Evolutionary conservation across 352 stramenopile genomes (phyloP), one percentile per base, ranked within the genome.

Genomic region (Phytophthora constricta): DNA sequence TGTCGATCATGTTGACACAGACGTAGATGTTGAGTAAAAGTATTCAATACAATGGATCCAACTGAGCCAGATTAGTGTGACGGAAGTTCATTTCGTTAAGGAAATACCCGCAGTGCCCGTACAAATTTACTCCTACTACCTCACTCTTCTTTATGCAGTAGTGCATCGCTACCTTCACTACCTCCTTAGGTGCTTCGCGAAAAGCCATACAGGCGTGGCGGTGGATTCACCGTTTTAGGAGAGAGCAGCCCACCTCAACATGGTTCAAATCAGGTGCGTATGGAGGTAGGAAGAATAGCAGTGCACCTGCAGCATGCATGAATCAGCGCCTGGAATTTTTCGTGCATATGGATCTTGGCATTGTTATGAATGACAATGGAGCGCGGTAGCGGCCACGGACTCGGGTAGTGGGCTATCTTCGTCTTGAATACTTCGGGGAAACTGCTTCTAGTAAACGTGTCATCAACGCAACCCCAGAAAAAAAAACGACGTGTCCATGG

Each of bases 321-420:
- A 51, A 14, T 11, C 41, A 45, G n/a, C n/a, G n/a, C n/a, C 42
- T 64, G 42, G 17, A 64, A 7, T 13, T 65, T 13, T 17, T n/a
- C 34, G 48, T 53, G 45, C 68, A 76, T 72, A 19, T 76, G 72
- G 17, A 74, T 80, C 17, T 70, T 70, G 14, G 63, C 68, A n/a
- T 80, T 72, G 57, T 76, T 59, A 0, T 74, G 16, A 22, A 74
- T 55, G 3, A 74, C 61, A 52, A 76, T 76, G 2, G 53, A 80
- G 25, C 56, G 48, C 2, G 72, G 64, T 13, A 80, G 33, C 7
- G 60, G 52, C 62, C 63, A 76, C 11, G 58, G 59, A 28, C 74
- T 79, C 3, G 37, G 34, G 17, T 50, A 26, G 14, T 33, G 34
- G 1, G 39, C 25, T 5, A 60, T 19, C 5, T 50, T 60, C 7